A percentile compares a stretch with the other conserved stretches of the same genome.
These are phyloP conservation scores for Ceratopteris richardii DNA, from an alignment of 75 land plant genomes.

Conservation along the genomic window DNA sequence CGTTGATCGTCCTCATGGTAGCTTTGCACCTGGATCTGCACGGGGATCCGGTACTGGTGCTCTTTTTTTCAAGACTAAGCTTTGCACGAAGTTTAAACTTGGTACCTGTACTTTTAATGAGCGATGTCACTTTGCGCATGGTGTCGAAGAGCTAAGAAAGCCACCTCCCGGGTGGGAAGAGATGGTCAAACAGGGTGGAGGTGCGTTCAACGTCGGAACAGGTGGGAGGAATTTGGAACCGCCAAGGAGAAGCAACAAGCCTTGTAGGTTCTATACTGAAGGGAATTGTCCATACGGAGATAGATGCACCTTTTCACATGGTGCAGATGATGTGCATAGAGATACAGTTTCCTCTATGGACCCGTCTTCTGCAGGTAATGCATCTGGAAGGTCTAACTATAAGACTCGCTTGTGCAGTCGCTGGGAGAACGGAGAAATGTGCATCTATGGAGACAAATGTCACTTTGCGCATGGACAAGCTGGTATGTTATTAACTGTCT, in stretches of 20 bases:
- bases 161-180: conserved; percentile 97
- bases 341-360: not conserved
- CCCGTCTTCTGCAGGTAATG: not conserved
- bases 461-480: conserved; percentile 44
- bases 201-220: not conserved
- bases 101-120: conserved; percentile 76
- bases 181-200: conserved; percentile 8
- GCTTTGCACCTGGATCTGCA: conserved; percentile 12
- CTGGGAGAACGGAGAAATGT: conserved; percentile 29
- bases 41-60: conserved; percentile 61
- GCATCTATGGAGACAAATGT: conserved; percentile 41
- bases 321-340: conserved; percentile 44
- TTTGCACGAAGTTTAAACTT: conserved; percentile 67
- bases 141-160: conserved; percentile 77
- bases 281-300: conserved; percentile 92
- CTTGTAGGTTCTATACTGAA: conserved; percentile 91
- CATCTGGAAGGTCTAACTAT: conserved; percentile 16
- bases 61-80: conserved; percentile 87
- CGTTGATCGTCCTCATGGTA: not conserved
- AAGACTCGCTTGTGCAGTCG: conserved; percentile 39
- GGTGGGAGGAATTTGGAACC: conserved; percentile 24
- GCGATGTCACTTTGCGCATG: conserved; percentile 91
- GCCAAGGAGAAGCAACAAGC: conserved; percentile 87
- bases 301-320: conserved; percentile 98
- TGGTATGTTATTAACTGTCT: conserved; percentile 6